Conservation (phyloP, 2,329 filamentous ascomycete species). For the Knoxdaviesia proteae region DNA sequence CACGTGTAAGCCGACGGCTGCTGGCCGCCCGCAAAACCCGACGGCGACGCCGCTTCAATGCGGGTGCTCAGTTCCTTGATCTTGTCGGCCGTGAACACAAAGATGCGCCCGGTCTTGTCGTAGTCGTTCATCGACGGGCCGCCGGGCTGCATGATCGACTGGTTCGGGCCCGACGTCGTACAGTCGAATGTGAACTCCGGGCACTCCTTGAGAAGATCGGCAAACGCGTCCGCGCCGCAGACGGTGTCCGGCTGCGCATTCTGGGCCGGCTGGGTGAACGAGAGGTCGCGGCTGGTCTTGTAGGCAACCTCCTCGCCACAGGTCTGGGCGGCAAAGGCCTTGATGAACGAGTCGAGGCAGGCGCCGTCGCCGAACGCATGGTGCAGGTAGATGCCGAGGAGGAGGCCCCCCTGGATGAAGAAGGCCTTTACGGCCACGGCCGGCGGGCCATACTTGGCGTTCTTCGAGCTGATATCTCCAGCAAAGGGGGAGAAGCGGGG, state of each 20-base stretch:
- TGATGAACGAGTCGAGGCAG: conserved; percentile 17
- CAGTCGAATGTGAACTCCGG: conserved; percentile 17
- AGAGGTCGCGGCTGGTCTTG: conserved; percentile 6
- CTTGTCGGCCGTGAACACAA: conserved; percentile 15
- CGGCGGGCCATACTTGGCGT: conserved; percentile 9
- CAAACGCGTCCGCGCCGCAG: conserved; percentile 5
- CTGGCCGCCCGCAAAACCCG: conserved; percentile 3
- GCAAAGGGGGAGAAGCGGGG: conserved; percentile 6
- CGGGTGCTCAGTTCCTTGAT: conserved; percentile 12
- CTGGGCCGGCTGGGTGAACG: conserved; percentile 7
- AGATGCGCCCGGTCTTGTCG: conserved; percentile 18
- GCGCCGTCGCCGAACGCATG: conserved; percentile 21
- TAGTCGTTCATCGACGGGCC: conserved; percentile 12
- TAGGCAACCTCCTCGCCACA: conserved; percentile 6
- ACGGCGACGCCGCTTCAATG: neutral
- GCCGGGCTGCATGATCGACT: conserved; percentile 10
- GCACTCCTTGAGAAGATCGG: conserved; percentile 11
- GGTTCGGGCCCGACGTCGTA: conserved; percentile 14
- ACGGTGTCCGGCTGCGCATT: conserved; percentile 5
- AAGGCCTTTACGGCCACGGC: conserved; percentile 17
- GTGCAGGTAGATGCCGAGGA: conserved; percentile 19
- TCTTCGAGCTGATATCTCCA: conserved; percentile 1
- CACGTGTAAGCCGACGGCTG: conserved; percentile 17
- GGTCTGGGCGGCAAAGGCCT: conserved; percentile 13
- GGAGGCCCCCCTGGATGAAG: conserved; percentile 17